Evolutionary conservation across 1,139 yeast genomes (phyloP).

Genomic region (Nematodospora anomalae): DNA sequence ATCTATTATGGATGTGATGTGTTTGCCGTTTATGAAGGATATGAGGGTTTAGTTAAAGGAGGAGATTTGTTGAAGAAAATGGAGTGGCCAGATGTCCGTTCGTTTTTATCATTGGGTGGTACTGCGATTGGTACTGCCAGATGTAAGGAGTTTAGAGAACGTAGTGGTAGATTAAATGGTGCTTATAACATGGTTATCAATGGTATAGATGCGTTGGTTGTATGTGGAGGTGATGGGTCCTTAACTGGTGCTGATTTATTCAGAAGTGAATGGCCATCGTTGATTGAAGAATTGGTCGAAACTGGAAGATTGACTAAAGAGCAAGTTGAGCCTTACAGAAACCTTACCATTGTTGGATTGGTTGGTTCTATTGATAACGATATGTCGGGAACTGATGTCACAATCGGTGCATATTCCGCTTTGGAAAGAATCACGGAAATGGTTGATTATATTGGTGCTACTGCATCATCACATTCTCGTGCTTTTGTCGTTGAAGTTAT

Average conservation of each 20-base stretch:
- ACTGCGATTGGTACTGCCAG: constrained; percentile 96
- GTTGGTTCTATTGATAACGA: constrained; percentile 98
- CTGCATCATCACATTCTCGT: constrained; percentile 94
- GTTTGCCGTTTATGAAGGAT: constrained; percentile 93
- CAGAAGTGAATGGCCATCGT: constrained; percentile 91
- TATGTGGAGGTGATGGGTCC: constrained; percentile 99
- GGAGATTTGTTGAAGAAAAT: constrained; percentile 73
- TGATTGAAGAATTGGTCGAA: constrained; percentile 66
- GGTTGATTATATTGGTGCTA: constrained; percentile 93
- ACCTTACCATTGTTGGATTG: constrained; percentile 87
- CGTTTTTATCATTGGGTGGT: constrained; percentile 90
- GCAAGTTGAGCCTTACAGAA: constrained; percentile 59
- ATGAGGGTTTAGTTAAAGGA: constrained; percentile 89
- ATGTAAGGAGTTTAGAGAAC: constrained; percentile 79
- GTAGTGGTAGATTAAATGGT: constrained; percentile 78
- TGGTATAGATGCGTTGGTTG: constrained; percentile 93
- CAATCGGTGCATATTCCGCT: constrained; percentile 95
- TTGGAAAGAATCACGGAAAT: constrained; percentile 90
- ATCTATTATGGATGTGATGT: constrained; percentile 89
- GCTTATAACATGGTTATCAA: constrained; percentile 81
- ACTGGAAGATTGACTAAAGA: constrained; percentile 54
- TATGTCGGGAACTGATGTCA: constrained; percentile 94
- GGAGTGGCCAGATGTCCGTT: constrained; percentile 92
- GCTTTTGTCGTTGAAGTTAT: constrained; percentile 97
- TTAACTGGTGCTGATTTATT: constrained; percentile 95